These are phyloP conservation scores for Chytriomyces hyalinus DNA, from an alignment of 192 early-diverging fungal genomes.

Conservation along the genomic window DNA sequence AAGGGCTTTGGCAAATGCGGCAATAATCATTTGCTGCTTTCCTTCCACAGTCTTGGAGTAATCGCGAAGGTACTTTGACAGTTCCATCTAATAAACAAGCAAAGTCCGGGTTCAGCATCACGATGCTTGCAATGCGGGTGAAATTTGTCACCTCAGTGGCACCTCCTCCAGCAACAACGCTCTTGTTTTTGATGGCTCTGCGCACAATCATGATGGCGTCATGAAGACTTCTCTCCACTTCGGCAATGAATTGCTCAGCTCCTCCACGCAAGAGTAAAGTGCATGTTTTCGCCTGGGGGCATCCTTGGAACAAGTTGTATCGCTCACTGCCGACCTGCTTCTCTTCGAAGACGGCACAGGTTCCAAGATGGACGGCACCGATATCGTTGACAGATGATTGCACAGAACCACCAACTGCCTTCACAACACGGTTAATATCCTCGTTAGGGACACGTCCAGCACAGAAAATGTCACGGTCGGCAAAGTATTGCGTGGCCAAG, in stretches of 20 bases:
- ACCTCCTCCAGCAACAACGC: constrained; percentile 96
- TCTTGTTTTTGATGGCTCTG: constrained; percentile 94
- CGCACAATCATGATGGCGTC: constrained; percentile 99
- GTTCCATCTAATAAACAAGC: constrained; percentile 76
- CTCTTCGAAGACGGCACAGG: constrained; percentile 92
- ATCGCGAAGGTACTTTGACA: constrained; percentile 92
- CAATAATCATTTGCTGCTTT: constrained; percentile 97
- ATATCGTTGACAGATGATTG: constrained; percentile 94
- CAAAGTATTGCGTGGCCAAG: constrained; percentile 99
- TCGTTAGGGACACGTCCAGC: constrained; percentile 94
- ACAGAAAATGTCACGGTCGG: constrained; percentile 98
- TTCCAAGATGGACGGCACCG: constrained; percentile 78
- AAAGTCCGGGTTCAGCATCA: neutral
- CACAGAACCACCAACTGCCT: constrained; percentile 91
- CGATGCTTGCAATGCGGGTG: neutral
- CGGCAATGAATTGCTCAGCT: constrained; percentile 99
- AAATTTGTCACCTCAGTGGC: constrained; percentile 76
- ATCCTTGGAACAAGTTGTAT: constrained; percentile 96
- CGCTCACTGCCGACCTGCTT: constrained; percentile 95
- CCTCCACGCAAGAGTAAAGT: constrained; percentile 95
- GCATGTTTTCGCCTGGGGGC: constrained; percentile 91
- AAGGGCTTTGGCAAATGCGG: constrained; percentile 91
- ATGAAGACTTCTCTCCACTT: constrained; percentile 95
- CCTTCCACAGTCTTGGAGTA: constrained; percentile 93
- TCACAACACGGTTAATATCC: constrained; percentile 91